phyloP scores from a whole-genome alignment of 2,329 filamentous ascomycete genomes.

The Fusarium nygamai region DNA sequence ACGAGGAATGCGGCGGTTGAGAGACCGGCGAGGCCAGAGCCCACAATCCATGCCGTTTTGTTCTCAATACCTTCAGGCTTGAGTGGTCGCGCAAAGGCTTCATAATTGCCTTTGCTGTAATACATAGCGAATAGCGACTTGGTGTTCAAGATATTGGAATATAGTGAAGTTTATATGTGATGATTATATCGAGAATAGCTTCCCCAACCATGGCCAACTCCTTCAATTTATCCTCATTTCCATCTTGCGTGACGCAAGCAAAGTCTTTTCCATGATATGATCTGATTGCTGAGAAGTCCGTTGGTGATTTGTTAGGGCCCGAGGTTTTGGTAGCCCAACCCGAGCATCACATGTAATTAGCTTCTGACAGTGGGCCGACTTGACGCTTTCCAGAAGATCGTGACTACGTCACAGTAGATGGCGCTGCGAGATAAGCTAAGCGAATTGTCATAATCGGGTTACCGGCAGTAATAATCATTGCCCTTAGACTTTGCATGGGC shows the following conservation, averaged over 20 bases:
- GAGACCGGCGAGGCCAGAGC: background rate
- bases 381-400: background rate
- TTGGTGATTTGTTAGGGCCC: background rate
- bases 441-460: background rate
- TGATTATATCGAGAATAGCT: background rate
- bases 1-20: constrained; percentile 2
- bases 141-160: background rate
- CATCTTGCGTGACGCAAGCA: background rate
- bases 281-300: background rate
- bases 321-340: background rate
- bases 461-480: background rate
- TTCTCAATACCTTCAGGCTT: background rate
- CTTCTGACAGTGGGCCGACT: background rate
- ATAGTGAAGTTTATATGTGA: background rate
- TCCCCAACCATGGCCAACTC: background rate
- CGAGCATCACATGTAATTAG: background rate
- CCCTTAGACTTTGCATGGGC: background rate
- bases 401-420: background rate
- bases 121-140: background rate
- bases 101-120: background rate
- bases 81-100: background rate
- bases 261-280: background rate
- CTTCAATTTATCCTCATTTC: background rate
- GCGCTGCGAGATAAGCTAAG: background rate
- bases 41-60: background rate